Base-by-base conservation (phyloP, 139 green algal genomes). In the Coccomyxa sp. region DNA sequence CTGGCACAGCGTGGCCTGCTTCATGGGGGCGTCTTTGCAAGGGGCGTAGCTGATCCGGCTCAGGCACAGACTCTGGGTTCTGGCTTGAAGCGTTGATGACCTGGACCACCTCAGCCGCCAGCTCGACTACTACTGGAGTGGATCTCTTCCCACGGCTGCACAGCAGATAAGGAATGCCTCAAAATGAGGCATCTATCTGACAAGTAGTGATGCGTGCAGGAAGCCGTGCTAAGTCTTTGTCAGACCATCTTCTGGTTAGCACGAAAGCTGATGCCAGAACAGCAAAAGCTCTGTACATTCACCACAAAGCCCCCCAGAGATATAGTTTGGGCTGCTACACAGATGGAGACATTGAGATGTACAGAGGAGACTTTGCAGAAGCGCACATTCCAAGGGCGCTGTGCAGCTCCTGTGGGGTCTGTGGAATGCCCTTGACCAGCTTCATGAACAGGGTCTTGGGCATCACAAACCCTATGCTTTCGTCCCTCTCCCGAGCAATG, bases 381-480 rank as follows among this genome's bases (percentile, higher is more conserved):
- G 74, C 69, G 40, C 40, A 58, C 36, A 34, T 12, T 29, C 73
- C 69, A 35, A 85, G 58, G 12, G 79, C 12, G 31, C 54, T 33
- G 8, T 39, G 72, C 69, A 91, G 44, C 64, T 87, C 74, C 12
- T 71, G 50, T 8, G 29, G 40, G 27, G 41, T 87, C 50, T 31
- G 36, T 0, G 91, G 91, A 72, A 89, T 74, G 0, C 71, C 54
- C 58, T 79, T 73, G 29, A 87, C 88, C 39, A 99, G 80, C 44
- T 79, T 82, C 9, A 94, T 38, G 71, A 99, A 88, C 55, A 92
- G 73, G 0, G 79, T 82, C n/a, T 91, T 89, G 0, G 94, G 81
- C 83, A 98, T 78, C 55, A 99, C 85, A 77, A 93, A 98, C 68
- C 92, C 93, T 10, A 78, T 74, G 83, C 87, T 91, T 82, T 99